Base-by-base conservation (phyloP, 1,284 basidiomycete genomes). In the Xerocomus amazonicus region DNA sequence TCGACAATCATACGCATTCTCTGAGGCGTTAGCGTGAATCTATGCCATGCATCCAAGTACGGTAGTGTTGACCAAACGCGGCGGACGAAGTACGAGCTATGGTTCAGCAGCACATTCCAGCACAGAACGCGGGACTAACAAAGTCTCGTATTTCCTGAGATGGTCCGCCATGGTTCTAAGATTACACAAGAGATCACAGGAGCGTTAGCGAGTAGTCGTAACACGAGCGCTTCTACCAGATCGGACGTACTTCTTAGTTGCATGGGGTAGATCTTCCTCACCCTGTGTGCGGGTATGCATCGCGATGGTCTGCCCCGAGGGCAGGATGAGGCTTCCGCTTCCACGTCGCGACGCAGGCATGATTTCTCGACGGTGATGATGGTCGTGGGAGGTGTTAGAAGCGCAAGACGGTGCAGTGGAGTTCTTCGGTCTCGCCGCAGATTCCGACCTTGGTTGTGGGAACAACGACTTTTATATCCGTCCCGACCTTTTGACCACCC, bases 1-100 rank as follows among this genome's bases (percentile, higher is more conserved):
- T 97, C 89, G 27, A 95, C 93, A 67, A 99, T 98, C 83, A 94
- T 96, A 51, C 93, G 82, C 92, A 97, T 96, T 56, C 93, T 75
- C 70, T 94, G 92, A 13, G 94, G 91, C 2, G 92, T 94, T 54
- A 97, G 73, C 53, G 85, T 86, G 69, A 92, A 91, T 62, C 87
- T 90, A 40, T 47, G 47, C 2, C 29, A 37, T n/a, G 27, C 16
- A 34, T 44, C 14, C 37, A 44, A 38, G 28, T 2, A 14, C 16
- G 26, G 31, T 13, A 33, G 28, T 4, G 23, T 43, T 41, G 40
- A 40, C 46, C 36, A 28, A 29, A 17, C 16, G 17, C 10, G 39
- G 28, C 26, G 33, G n/a, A 31, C 28, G 13, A 27, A 29, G 26
- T 29, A 44, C n/a, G 35, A 40, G 42, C 35, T 27, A 38, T 14